A percentile compares a stretch with the other conserved stretches of the same genome.
These are phyloP conservation scores for Aspergillus nanangensis DNA, from an alignment of 495 filamentous ascomycete genomes.

Conservation along the genomic window DNA sequence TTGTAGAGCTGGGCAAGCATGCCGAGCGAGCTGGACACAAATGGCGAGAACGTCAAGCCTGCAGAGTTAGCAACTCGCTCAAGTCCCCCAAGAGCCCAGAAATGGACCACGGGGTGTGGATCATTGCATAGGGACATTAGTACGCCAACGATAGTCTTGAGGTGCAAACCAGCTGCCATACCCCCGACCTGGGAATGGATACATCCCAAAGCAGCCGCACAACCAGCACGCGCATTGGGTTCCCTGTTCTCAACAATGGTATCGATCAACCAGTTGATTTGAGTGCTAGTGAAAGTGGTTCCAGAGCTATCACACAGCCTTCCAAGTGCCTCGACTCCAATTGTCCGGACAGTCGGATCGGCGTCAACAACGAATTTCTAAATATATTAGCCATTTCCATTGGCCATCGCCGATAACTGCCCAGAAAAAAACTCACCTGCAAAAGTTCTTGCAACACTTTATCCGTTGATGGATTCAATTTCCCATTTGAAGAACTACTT, in stretches of 20 bases:
- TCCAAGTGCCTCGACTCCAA: slow-evolving; percentile 85
- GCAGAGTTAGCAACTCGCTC: slow-evolving; percentile 88
- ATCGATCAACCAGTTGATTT: slow-evolving; percentile 89
- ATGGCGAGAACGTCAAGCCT: slow-evolving; percentile 84
- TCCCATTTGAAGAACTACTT: slow-evolving; percentile 64
- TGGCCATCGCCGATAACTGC: too few species aligned
- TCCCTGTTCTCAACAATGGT: slow-evolving; percentile 91
- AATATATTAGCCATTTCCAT: slow-evolving; percentile 7
- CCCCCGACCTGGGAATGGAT: slow-evolving; percentile 95
- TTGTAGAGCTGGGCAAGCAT: slow-evolving; percentile 92
- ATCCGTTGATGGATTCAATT: slow-evolving; percentile 73
- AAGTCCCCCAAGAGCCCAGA: slow-evolving; percentile 88
- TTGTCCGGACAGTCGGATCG: slow-evolving; percentile 78
- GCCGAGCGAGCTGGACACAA: slow-evolving; percentile 83
- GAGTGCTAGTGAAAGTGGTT: slow-evolving; percentile 79
- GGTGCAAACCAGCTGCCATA: slow-evolving; percentile 95
- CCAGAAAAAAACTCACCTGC: slow-evolving; percentile 38
- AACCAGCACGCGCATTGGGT: slow-evolving; percentile 87
- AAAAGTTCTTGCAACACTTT: slow-evolving; percentile 83
- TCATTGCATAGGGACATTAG: slow-evolving; percentile 94
- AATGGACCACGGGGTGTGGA: slow-evolving; percentile 93
- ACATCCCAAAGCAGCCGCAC: slow-evolving; percentile 85
- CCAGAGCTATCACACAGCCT: slow-evolving; percentile 85
- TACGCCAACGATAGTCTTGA: slow-evolving; percentile 93
- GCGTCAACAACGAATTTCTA: slow-evolving; percentile 71